phyloP scores from a whole-genome alignment of 23 red algal species.

The Gracilaria domingensis region DNA sequence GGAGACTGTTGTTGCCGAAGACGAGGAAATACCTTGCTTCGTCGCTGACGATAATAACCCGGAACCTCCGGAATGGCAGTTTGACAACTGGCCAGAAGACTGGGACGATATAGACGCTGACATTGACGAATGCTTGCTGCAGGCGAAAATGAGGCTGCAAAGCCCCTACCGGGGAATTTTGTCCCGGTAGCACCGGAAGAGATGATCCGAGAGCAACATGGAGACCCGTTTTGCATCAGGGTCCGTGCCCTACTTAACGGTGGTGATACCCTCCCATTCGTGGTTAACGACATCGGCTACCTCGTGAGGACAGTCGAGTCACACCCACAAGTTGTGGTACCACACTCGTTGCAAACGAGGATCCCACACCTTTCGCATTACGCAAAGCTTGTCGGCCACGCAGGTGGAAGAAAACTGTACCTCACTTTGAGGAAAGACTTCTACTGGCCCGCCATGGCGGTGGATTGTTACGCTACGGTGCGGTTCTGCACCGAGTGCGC shows the following conservation, averaged over 20 bases:
- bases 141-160: not conserved
- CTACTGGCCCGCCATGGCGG: too few species aligned
- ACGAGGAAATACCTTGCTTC: not conserved
- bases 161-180: not conserved
- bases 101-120: not conserved
- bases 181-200: not conserved
- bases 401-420: too few species aligned
- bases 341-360: too few species aligned
- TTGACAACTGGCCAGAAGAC: too few species aligned
- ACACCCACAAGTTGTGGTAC: not conserved
- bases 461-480: not conserved
- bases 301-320: too few species aligned
- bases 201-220: not conserved
- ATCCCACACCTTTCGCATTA: too few species aligned
- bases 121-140: constrained; percentile 13
- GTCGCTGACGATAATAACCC: not conserved
- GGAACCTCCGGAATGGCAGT: not conserved
- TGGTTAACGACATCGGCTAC: not conserved
- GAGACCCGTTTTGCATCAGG: not conserved
- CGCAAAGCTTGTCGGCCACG: too few species aligned
- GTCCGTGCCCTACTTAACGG: not conserved
- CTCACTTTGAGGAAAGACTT: too few species aligned
- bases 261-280: not conserved
- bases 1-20: not conserved
- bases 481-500: too few species aligned